phyloP scores from a whole-genome alignment of 2,329 filamentous ascomycete genomes.

The Aspergillus fructus region DNA sequence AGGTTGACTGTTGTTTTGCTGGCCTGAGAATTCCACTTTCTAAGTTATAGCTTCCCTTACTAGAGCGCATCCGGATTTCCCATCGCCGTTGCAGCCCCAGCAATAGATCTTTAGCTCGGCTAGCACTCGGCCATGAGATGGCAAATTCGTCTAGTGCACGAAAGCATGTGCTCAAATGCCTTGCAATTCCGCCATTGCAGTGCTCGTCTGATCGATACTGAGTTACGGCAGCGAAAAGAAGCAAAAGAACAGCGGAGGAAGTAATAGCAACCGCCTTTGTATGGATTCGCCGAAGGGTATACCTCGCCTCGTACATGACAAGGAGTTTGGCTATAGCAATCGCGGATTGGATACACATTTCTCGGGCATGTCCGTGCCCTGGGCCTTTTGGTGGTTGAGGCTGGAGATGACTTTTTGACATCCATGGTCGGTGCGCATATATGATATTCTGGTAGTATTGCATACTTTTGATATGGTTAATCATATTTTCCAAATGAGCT shows the following conservation, averaged over 20 bases:
- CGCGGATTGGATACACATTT: slow-evolving; percentile 43
- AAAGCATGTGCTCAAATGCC: slow-evolving; percentile 40
- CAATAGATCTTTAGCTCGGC: slow-evolving; percentile 36
- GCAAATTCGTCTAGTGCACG: slow-evolving; percentile 42
- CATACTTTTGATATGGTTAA: slow-evolving; percentile 19
- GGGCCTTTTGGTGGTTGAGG: slow-evolving; percentile 38
- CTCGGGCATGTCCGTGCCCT: slow-evolving; percentile 42
- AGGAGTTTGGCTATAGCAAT: slow-evolving; percentile 39
- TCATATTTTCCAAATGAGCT: neutral
- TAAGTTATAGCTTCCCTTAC: neutral
- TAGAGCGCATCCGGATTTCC: slow-evolving; percentile 18
- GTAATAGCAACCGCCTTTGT: slow-evolving; percentile 43
- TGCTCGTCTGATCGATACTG: slow-evolving; percentile 17
- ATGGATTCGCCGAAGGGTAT: slow-evolving; percentile 42
- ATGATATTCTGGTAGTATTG: slow-evolving; percentile 38
- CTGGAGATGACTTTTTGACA: slow-evolving; percentile 32
- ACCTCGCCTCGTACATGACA: slow-evolving; percentile 40
- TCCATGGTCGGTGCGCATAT: slow-evolving; percentile 36
- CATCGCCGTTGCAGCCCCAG: slow-evolving; percentile 36
- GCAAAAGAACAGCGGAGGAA: slow-evolving; percentile 42
- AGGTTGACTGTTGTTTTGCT: neutral
- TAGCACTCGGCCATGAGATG: slow-evolving; percentile 40
- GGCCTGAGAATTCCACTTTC: neutral
- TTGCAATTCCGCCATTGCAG: slow-evolving; percentile 25
- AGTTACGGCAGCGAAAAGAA: slow-evolving; percentile 26